These are phyloP conservation scores for Penicillium sclerotigenum DNA, from an alignment of 2,329 filamentous ascomycete genomes.

Conservation along the genomic window DNA sequence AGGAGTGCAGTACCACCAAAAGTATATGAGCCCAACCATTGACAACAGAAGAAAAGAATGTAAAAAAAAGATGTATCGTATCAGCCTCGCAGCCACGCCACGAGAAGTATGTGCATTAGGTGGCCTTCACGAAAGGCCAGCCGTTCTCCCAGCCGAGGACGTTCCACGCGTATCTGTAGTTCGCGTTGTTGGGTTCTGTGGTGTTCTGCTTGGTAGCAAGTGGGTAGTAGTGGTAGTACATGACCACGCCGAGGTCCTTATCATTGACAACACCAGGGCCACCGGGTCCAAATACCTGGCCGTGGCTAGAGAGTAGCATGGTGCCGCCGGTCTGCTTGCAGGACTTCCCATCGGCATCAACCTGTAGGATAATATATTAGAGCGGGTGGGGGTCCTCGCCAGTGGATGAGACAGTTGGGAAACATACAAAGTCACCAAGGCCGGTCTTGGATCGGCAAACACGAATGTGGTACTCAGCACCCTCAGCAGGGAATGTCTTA, in stretches of 20 bases:
- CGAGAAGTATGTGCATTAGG: conserved; percentile 13
- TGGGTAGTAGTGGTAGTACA: conserved; percentile 60
- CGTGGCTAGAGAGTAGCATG: conserved; percentile 59
- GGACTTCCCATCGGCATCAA: conserved; percentile 53
- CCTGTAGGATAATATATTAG: conserved; percentile 19
- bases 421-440: conserved; percentile 52
- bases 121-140: conserved; percentile 40
- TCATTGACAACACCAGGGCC: conserved; percentile 50
- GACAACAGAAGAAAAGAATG: conserved; percentile 13
- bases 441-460: conserved; percentile 57
- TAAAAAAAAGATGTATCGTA: not conserved
- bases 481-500: conserved; percentile 48
- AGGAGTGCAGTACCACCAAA: conserved; percentile 11
- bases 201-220: conserved; percentile 51
- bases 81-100: not conserved
- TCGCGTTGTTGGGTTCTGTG: conserved; percentile 43
- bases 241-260: conserved; percentile 48
- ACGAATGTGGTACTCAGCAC: conserved; percentile 62
- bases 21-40: conserved; percentile 19
- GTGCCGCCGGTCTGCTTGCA: conserved; percentile 60
- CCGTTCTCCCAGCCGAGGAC: conserved; percentile 42
- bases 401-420: not conserved
- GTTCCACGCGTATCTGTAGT: conserved; percentile 50
- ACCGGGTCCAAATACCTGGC: conserved; percentile 62
- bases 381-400: not conserved